Percentiles rank a stretch among this genome's conserved stretches.
Evolutionary conservation across 2,329 filamentous ascomycete genomes (phyloP).

Genomic region (Hymenoscyphus fraxineus): DNA sequence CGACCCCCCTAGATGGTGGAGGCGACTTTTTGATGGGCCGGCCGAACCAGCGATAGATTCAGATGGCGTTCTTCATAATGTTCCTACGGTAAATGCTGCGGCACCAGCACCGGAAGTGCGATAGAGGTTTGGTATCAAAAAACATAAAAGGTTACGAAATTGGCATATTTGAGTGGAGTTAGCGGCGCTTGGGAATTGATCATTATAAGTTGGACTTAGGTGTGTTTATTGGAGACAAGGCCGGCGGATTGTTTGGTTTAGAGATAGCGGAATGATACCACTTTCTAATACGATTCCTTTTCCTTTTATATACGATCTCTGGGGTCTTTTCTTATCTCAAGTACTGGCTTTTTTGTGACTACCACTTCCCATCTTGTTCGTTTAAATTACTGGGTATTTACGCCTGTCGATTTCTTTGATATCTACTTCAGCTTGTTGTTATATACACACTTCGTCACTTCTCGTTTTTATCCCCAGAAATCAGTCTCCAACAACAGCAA

Average conservation of each 20-base stretch:
- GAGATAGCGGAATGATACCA: conserved; percentile 24
- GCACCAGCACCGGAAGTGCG: conserved; percentile 38
- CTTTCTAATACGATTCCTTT: conserved; percentile 1
- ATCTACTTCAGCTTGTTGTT: neutral
- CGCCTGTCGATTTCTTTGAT: neutral
- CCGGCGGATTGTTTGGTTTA: neutral
- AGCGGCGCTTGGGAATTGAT: conserved; percentile 1
- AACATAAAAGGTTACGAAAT: conserved; percentile 1
- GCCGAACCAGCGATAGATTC: conserved; percentile 49
- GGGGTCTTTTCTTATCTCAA: neutral
- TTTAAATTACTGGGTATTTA: too few relatives aligned
- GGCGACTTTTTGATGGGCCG: conserved; percentile 69
- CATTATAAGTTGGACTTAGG: neutral
- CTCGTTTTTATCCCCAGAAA: neutral
- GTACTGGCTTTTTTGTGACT: too few relatives aligned
- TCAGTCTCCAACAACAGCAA: too few relatives aligned
- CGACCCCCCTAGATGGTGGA: conserved; percentile 88
- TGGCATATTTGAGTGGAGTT: conserved; percentile 16
- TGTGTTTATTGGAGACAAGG: conserved; percentile 5
- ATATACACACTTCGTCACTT: neutral
- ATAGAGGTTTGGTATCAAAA: conserved; percentile 17
- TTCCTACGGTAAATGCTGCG: conserved; percentile 55
- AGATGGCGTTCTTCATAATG: conserved; percentile 55
- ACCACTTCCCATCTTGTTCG: too few relatives aligned
- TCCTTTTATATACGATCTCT: neutral